Evolutionary conservation across 495 filamentous ascomycete species (phyloP).

Genomic region (Mytilinidion resinicola): DNA sequence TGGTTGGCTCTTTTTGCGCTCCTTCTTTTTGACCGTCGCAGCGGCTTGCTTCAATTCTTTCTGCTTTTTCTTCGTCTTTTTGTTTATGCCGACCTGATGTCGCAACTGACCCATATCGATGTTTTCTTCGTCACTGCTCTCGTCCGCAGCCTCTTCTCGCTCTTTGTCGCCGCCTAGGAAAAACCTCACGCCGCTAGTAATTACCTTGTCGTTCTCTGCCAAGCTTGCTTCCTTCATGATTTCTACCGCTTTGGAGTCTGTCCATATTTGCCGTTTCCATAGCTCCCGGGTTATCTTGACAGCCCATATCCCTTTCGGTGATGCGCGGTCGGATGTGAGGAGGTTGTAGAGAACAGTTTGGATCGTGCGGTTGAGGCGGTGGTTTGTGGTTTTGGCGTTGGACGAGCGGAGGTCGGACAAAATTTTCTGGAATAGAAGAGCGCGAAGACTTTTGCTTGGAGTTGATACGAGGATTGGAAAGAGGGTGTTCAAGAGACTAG

Average conservation of each 20-base stretch:
- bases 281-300: conserved; percentile 82
- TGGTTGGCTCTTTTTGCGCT: conserved; percentile 79
- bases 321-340: conserved; percentile 73
- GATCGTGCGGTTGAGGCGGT: conserved; percentile 84
- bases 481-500: conserved; percentile 70
- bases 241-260: conserved; percentile 79
- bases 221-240: conserved; percentile 88
- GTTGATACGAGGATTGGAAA: conserved; percentile 88
- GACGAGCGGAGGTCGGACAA: conserved; percentile 78
- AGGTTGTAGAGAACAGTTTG: conserved; percentile 91
- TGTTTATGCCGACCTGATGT: conserved; percentile 85
- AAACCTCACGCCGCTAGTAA: conserved; percentile 79
- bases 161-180: conserved; percentile 95
- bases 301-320: conserved; percentile 86
- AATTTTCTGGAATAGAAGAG: conserved; percentile 83
- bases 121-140: conserved; percentile 68
- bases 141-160: conserved; percentile 83
- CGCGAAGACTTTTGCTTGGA: conserved; percentile 77
- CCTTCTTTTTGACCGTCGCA: conserved; percentile 67
- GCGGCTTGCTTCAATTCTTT: conserved; percentile 72
- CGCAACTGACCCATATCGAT: conserved; percentile 74
- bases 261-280: conserved; percentile 86
- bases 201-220: conserved; percentile 81
- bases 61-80: conserved; percentile 84
- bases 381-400: conserved; percentile 80